Base-by-base conservation (phyloP, 805 yeast species). In the Wickerhamomyces bovis region DNA sequence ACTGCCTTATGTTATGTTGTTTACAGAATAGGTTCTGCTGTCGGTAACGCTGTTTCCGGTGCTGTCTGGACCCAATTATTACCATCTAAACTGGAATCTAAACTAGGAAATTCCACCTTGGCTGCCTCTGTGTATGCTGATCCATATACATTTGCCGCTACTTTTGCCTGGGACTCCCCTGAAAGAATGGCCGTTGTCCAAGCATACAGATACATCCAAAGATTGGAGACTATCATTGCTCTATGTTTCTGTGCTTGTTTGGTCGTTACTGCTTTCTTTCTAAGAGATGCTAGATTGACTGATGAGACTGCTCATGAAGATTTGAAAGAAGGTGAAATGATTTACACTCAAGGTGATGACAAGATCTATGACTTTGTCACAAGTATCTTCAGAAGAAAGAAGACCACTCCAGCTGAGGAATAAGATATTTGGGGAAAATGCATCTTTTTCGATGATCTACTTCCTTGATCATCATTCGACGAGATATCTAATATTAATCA, bases 51-150 rank as follows among this genome's bases (percentile, higher is more conserved):
- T 20, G 76, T 83, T 18, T 73, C 85, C 19, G 89, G 88, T 55
- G 87, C 88, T 22, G 70, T 83, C 35, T 83, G 88, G 87, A 77
- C 86, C n/a, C 78, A 80, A 53, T 58, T 70, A 16, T 66, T 84
- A 55, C 83, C 58, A 56, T 59, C 20, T 58, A 71, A 54, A 62
- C 80, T 42, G 46, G 56, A 28, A 62, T 67, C 41, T 53, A 65
- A 46, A 50, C 69, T 54, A 54, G 57, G 60, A 9, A 68, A 75
- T 46, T 54, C 63, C 1, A 61, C 71, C 0, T 50, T 73, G n/a
- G 78, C 79, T 9, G 52, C 64, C 0, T 50, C 45, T 2, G 83
- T 80, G 13, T 81, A 80, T 55, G 70, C 68, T 3, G 63, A 72
- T 16, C 89, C 89, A 30, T 72, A 73, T 52, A 62, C 70, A 0